Conservation (phyloP, 495 filamentous ascomycete species). For the Mytilinidion resinicola region DNA sequence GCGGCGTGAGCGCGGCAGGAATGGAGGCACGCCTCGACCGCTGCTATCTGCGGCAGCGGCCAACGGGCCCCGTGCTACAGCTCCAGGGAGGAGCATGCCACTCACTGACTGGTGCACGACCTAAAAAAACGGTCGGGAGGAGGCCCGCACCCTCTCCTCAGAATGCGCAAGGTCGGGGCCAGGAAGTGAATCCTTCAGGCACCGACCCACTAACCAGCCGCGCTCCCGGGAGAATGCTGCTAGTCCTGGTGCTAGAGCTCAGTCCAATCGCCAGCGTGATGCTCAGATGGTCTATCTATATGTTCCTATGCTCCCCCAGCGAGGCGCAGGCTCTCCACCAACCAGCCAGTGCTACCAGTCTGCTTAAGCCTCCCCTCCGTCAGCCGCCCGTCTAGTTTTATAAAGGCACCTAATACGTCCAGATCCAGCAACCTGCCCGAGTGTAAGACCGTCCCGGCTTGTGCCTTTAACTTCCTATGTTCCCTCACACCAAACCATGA, state of each 20-base stretch:
- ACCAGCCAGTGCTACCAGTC: constrained; percentile 17
- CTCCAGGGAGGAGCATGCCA: constrained; percentile 4
- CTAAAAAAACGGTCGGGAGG: constrained; percentile 28
- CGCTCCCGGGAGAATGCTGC: constrained; percentile 25
- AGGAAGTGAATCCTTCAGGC: constrained; percentile 28
- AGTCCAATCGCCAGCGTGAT: constrained; percentile 11
- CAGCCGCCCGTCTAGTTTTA: constrained; percentile 16
- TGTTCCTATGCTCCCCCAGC: constrained; percentile 17
- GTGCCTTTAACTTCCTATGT: constrained; percentile 15
- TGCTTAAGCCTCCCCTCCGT: constrained; percentile 17
- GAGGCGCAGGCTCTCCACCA: constrained; percentile 20
- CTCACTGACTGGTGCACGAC: constrained; percentile 6
- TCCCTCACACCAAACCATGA: constrained; percentile 23
- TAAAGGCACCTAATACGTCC: constrained; percentile 16
- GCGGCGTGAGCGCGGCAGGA: no score
- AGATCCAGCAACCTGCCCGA: constrained; percentile 16
- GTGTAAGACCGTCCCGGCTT: constrained; percentile 24
- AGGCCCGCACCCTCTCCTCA: constrained; percentile 11
- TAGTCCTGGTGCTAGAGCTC: constrained; percentile 1
- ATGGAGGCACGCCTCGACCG: neutral
- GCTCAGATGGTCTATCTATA: constrained; percentile 24
- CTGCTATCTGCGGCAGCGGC: neutral
- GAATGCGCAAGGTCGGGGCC: constrained; percentile 5
- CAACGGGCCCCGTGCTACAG: neutral
- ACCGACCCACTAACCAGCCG: constrained; percentile 24